Base-by-base conservation (phyloP, 2,329 filamentous ascomycete species). In the Graphiopsis chlorocephala region DNA sequence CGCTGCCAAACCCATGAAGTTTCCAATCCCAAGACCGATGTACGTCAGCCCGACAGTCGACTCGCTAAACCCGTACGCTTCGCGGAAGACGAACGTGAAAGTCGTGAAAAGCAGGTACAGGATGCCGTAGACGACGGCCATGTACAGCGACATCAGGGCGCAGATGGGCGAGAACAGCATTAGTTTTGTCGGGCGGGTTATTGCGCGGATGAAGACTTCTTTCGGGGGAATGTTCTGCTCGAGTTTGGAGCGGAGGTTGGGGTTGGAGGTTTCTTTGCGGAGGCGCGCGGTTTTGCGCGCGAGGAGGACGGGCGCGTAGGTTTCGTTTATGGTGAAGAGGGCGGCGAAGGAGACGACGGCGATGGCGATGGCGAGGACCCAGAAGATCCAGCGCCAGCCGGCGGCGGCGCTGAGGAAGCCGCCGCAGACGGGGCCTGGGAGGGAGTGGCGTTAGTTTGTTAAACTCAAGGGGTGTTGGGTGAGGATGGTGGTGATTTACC, bases 61-160 rank as follows among this genome's bases (percentile, higher is more conserved):
- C 14, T 74, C 72, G 28, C 72, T 72, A 74, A 80, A 82, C 64
- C 70, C 67, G 66, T 82, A 83, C 55, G 77, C 65, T 65, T 84
- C 81, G 15, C 73, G 64, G 76, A 83, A 84, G 29, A 80, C 82
- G 71, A 83, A 82, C 11, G 80, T 78, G 67, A 83, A 82, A 65
- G 80, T 80, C n/a, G 79, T 82, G 8, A 85, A 75, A 78, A 85
- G 84, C 53, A 84, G 77, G 77, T 84, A 85, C 45, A 66, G 56
- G 58, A 79, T 78, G 8, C 78, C 80, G 67, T 83, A 84, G 42
- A 80, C 75, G 47, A 84, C 66, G 3, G 81, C 78, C 63, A 74
- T 71, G 64, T 76, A 77, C 1, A 77, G 55, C 0, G 70, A 78
- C 71, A 84, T 79, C 38, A 81, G 72, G 56, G 83, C 78, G 7